Base-by-base conservation (phyloP, 345 rosid genomes). In the Aegle marmelos region DNA sequence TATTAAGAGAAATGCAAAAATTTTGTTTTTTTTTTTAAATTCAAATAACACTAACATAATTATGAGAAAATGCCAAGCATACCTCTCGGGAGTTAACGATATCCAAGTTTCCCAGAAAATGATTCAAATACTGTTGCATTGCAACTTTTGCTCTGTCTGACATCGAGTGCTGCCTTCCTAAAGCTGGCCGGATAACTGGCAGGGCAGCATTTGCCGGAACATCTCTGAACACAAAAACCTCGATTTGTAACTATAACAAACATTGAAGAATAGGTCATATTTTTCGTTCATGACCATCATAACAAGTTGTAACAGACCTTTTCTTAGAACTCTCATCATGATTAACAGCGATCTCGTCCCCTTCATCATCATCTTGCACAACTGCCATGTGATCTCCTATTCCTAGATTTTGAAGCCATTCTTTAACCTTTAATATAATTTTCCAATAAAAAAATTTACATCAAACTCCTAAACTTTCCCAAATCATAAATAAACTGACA, bases 401-500 rank as follows among this genome's bases (percentile, higher is more conserved):
- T 91, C 98, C 99, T 87, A 95, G 97, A 92, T 94, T 93, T 91
- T 93, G 97, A 88, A 95, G 99, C 99, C 99, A 95, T 83, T 93
- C 99, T 95, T 92, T 95, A 90, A 95, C 99, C 99, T 95, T 92
- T 86, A 82, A 90, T 82, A 78, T 79, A 84, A 83, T 77, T 78
- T 81, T 82, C 80, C 86, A 88, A 86, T 62, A 31, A 84, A 84
- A 84, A 64, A 84, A 84, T 60, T 45, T 62, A 84, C 75, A 88
- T 89, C 86, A 90, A 87, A 87, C 80, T 78, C 76, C 83, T 60
- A 73, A 64, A 71, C 68, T 56, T 70, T 83, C 76, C 57, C 72
- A 86, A 82, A 67, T 13, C 19, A 75, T 59, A 53, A 34, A 19
- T 16, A 50, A 54, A 24, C 28, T 34, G 19, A 25, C 53, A 66